Base-by-base conservation (phyloP, 1,139 yeast species). In the Magnusiomyces sp. region DNA sequence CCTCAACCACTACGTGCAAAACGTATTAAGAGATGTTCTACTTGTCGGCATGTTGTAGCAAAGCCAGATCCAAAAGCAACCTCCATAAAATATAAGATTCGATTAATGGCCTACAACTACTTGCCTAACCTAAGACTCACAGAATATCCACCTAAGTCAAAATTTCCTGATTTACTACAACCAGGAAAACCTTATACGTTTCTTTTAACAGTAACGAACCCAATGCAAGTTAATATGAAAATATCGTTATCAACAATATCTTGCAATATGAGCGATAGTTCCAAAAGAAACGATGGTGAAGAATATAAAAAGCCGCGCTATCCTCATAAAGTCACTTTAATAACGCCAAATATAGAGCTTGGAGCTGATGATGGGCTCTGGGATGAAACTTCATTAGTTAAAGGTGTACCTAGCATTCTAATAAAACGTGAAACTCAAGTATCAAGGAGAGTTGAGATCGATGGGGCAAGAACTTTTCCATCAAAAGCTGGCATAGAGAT, bases 51-150 rank as follows among this genome's bases (percentile, higher is more conserved):
- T 16, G 43, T 58, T 9, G 54, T 65, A 17, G 58, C 57, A 14
- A 58, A 57, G 43, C 70, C 70, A 0, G 66, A 59, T 23, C 55
- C 59, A 5, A 56, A 56, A 43, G 62, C 68, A 2, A 42, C 59
- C 1, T 55, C 63, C 5, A 52, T 56, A 11, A 55, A 54, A 47
- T 64, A 55, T 53, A 58, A 54, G 32, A 47, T 53, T 17, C 56
- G 57, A 46, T 53, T 56, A 2, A 45, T 64, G 53, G 70, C 70
- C 0, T 38, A 61, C 10, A 50, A 57, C 43, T 55, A 53, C 41
- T 50, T 62, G 7, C 66, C 66, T 3, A 37, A 53, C 2, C 45
- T 60, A 6, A 46, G 52, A 17, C 45, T 59, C 13, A 50, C 56
- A 1, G 49, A 55, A 9, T 53, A 49, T 32, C 49, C 50, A 6